These are phyloP conservation scores for Leucaena leucocephala DNA, from an alignment of 306 rosid species.

Conservation along the genomic window DNA sequence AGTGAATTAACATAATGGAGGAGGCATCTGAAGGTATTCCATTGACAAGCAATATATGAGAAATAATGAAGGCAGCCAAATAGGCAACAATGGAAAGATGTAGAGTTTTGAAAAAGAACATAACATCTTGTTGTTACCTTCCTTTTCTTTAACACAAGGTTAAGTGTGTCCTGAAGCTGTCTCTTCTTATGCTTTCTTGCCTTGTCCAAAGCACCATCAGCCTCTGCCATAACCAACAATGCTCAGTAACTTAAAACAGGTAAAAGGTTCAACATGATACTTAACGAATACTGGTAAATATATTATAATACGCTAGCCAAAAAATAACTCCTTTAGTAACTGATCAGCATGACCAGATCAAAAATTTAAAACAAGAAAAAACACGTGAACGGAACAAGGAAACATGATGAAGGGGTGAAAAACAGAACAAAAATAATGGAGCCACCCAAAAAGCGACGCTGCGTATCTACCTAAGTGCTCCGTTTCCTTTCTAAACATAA, in stretches of 20 bases:
- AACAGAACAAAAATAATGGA: conserved; percentile 7
- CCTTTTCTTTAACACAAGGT: conserved; percentile 88
- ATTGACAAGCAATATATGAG: conserved; percentile 4
- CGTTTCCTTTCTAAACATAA: neutral
- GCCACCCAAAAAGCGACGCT: neutral
- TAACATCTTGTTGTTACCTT: conserved; percentile 57
- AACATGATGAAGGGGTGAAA: neutral
- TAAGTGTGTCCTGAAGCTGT: conserved; percentile 92
- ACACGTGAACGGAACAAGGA: neutral
- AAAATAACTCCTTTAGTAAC: conserved; percentile 3
- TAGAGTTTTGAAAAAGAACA: neutral
- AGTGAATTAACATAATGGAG: no score
- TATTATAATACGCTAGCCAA: neutral
- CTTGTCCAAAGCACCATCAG: conserved; percentile 98
- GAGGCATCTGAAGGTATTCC: neutral
- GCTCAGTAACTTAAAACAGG: conserved; percentile 29
- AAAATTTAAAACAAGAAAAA: neutral
- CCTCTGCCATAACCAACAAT: conserved; percentile 66
- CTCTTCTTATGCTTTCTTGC: conserved; percentile 99
- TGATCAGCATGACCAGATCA: neutral
- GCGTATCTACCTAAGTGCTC: neutral
- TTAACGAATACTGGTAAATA: conserved; percentile 20
- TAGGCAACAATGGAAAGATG: conserved; percentile 2
- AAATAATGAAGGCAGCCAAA: conserved; percentile 12
- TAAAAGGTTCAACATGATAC: neutral